Evolutionary conservation across 108 stramenopile species (phyloP).

Genomic region (Conticribra weissflogii): DNA sequence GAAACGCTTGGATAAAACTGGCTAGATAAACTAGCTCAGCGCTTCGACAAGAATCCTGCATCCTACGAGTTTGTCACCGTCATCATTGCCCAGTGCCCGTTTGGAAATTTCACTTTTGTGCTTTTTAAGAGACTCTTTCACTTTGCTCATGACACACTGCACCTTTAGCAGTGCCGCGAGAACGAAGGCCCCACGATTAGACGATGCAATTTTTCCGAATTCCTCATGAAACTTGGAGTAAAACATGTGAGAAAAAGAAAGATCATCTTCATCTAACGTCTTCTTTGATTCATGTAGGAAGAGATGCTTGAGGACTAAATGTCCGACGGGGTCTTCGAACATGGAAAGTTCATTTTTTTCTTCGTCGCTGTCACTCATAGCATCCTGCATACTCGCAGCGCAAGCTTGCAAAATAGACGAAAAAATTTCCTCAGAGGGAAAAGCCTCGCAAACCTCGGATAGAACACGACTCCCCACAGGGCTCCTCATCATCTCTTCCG

Average conservation of each 20-base stretch:
- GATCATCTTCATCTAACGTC: slow-evolving; percentile 23
- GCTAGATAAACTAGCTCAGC: slow-evolving; percentile 36
- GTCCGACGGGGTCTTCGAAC: slow-evolving; percentile 79
- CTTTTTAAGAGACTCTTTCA: slow-evolving; percentile 47
- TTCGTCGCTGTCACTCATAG: slow-evolving; percentile 9
- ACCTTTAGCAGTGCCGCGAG: slow-evolving; percentile 67
- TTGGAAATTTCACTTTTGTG: slow-evolving; percentile 45
- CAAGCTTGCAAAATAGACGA: slow-evolving; percentile 59
- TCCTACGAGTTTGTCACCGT: slow-evolving; percentile 61
- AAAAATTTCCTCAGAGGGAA: slow-evolving; percentile 49
- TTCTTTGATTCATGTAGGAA: slow-evolving; percentile 61
- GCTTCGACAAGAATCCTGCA: slow-evolving; percentile 61
- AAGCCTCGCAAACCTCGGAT: slow-evolving; percentile 72
- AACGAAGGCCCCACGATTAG: slow-evolving; percentile 85
- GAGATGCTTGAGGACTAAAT: slow-evolving; percentile 73
- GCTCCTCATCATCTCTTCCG: slow-evolving; percentile 72
- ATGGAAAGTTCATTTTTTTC: slow-evolving; percentile 37
- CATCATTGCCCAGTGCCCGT: slow-evolving; percentile 42
- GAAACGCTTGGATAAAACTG: too few relatives aligned
- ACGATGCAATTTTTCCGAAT: slow-evolving; percentile 54
- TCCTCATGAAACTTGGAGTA: slow-evolving; percentile 45
- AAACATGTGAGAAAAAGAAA: slow-evolving; percentile 51
- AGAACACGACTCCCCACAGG: slow-evolving; percentile 81
- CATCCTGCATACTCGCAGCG: slow-evolving; percentile 27
- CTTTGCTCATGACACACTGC: slow-evolving; percentile 47